phyloP scores from a whole-genome alignment of 1,284 basidiomycete genomes.

The Xerocomus amazonicus region DNA sequence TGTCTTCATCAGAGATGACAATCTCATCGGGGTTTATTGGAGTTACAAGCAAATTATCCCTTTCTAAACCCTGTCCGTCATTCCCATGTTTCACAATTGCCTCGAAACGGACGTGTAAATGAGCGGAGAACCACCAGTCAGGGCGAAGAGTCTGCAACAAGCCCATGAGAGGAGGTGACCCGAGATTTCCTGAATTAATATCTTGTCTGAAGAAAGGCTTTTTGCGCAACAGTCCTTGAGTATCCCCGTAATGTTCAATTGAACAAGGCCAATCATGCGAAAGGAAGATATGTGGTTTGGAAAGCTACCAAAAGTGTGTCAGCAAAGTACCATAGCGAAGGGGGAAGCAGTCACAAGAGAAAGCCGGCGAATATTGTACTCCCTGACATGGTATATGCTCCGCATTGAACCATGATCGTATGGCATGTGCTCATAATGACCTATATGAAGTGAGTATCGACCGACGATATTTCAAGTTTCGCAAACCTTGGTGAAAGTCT shows the following conservation, averaged over 20 bases:
- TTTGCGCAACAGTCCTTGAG: conserved; percentile 58
- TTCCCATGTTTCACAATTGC: conserved; percentile 48
- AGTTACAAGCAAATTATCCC: background rate
- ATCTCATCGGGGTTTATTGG: conserved; percentile 64
- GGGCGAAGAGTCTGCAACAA: conserved; percentile 77
- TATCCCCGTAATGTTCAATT: conserved; percentile 83
- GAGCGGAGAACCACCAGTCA: conserved; percentile 94
- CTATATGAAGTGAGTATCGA: conserved; percentile 36
- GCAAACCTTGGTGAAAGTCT: conserved; percentile 74
- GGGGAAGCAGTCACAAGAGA: conserved; percentile 58
- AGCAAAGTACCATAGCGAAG: conserved; percentile 1
- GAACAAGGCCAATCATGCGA: conserved; percentile 96
- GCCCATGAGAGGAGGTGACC: conserved; percentile 86
- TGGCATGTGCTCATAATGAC: conserved; percentile 70
- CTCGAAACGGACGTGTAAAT: conserved; percentile 85
- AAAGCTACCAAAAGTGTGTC: conserved; percentile 42
- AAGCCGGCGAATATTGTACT: conserved; percentile 80
- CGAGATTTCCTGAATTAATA: conserved; percentile 68
- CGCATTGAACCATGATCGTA: conserved; percentile 69
- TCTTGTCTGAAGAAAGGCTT: conserved; percentile 86
- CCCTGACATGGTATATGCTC: conserved; percentile 89
- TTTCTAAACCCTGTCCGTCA: conserved; percentile 3
- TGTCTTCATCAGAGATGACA: conserved; percentile 53
- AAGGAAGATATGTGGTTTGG: conserved; percentile 72
- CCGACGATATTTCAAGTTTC: background rate